Conservation (phyloP, 1,139 yeast genomes). For the Pichia norvegensis region DNA sequence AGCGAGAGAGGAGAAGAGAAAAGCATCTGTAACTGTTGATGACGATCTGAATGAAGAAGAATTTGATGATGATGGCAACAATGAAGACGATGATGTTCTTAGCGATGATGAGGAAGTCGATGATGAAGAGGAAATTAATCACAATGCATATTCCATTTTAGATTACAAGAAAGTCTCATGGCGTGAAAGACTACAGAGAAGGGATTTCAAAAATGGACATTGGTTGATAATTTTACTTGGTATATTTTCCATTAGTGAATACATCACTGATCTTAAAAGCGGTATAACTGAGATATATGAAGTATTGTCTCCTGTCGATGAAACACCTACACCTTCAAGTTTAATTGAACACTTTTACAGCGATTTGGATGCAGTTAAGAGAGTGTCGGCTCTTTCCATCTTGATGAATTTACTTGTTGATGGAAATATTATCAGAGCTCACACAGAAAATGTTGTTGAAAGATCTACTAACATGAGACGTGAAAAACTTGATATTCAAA, state of each 20-base stretch:
- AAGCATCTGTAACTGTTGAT: background rate
- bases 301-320: conserved; percentile 49
- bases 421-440: conserved; percentile 51
- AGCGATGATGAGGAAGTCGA: conserved; percentile 21
- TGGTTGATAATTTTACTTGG: conserved; percentile 81
- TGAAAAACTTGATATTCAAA: conserved; percentile 58
- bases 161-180: conserved; percentile 60
- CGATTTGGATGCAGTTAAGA: conserved; percentile 40
- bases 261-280: conserved; percentile 46
- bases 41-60: conserved; percentile 19
- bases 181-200: conserved; percentile 67
- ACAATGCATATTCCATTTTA: conserved; percentile 50
- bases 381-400: conserved; percentile 47
- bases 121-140: conserved; percentile 29
- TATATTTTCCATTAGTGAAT: conserved; percentile 52
- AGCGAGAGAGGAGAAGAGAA: conserved; percentile 12
- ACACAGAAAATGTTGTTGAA: conserved; percentile 65
- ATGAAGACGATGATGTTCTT: conserved; percentile 16
- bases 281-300: conserved; percentile 41
- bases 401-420: conserved; percentile 51
- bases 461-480: conserved; percentile 56
- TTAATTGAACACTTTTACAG: conserved; percentile 46
- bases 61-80: conserved; percentile 16
- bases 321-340: conserved; percentile 41
- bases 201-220: conserved; percentile 74